phyloP scores from a whole-genome alignment of 192 early-diverging fungal genomes.

The Chytriomyces sp. region DNA sequence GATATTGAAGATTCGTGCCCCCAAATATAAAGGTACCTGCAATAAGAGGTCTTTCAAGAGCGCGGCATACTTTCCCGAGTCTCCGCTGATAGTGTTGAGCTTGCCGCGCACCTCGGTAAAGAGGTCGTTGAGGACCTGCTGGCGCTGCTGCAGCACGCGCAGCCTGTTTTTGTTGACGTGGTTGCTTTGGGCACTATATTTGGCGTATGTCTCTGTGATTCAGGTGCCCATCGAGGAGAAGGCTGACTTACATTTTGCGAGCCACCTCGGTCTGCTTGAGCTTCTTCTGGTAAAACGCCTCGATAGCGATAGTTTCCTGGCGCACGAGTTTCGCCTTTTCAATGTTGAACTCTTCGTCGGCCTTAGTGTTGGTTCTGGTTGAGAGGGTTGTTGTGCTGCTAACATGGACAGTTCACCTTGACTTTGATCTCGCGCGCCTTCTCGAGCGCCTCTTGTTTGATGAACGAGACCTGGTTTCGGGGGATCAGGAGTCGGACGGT shows the following conservation, averaged over 20 bases:
- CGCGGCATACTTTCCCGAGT: slow-evolving; percentile 61
- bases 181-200: slow-evolving; percentile 82
- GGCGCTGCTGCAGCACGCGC: slow-evolving; percentile 82
- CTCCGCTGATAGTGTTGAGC: slow-evolving; percentile 61
- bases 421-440: slow-evolving; percentile 98
- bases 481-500: too few species aligned
- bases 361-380: slow-evolving; percentile 50
- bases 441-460: slow-evolving; percentile 98
- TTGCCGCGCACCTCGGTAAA: slow-evolving; percentile 69
- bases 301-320: slow-evolving; percentile 95
- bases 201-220: neutral
- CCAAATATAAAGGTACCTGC: slow-evolving; percentile 55
- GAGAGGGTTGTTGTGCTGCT: neutral
- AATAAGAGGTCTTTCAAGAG: slow-evolving; percentile 74
- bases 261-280: slow-evolving; percentile 96
- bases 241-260: slow-evolving; percentile 76
- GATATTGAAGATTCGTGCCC: too few species aligned
- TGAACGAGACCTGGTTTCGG: slow-evolving; percentile 94
- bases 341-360: slow-evolving; percentile 99
- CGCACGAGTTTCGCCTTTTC: slow-evolving; percentile 99
- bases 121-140: slow-evolving; percentile 82
- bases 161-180: slow-evolving; percentile 96
- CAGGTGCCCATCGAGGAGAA: neutral
- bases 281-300: slow-evolving; percentile 94
- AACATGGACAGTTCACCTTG: slow-evolving; percentile 60